These are phyloP conservation scores for Zangia roseola DNA, from an alignment of 768 basidiomycete genomes.

Conservation along the genomic window DNA sequence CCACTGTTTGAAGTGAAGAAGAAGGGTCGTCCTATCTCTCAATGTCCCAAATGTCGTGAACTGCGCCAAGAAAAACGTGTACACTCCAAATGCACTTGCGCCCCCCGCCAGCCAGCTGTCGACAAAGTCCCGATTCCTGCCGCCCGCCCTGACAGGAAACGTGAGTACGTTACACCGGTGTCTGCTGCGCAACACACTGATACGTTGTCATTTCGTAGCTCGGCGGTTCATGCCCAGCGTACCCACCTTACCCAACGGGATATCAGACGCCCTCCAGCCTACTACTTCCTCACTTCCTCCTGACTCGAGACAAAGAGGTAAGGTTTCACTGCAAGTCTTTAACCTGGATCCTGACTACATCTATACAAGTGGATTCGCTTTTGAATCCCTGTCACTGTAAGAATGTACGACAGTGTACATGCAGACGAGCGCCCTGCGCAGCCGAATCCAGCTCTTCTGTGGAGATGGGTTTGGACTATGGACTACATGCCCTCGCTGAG, in stretches of 20 bases:
- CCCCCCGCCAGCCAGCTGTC: constrained; percentile 34
- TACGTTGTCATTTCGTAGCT: constrained; percentile 38
- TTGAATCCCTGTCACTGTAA: constrained; percentile 66
- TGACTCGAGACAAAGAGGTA: constrained; percentile 53
- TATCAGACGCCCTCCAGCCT: constrained; percentile 50
- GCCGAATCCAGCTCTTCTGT: constrained; percentile 2
- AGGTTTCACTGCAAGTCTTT: background rate
- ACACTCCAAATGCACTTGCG: constrained; percentile 81
- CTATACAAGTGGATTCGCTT: constrained; percentile 51
- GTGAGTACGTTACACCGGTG: constrained; percentile 17
- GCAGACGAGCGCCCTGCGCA: constrained; percentile 25
- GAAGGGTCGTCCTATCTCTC: constrained; percentile 89
- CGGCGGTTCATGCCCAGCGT: constrained; percentile 68
- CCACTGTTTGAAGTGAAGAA: constrained; percentile 93
- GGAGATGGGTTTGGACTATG: constrained; percentile 8
- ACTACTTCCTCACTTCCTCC: constrained; percentile 31
- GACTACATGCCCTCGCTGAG: constrained; percentile 38
- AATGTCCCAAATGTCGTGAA: constrained; percentile 83
- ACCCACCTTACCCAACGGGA: constrained; percentile 72
- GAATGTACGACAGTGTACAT: constrained; percentile 54
- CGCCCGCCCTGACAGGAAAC: constrained; percentile 32
- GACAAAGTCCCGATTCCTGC: constrained; percentile 35
- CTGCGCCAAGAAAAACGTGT: constrained; percentile 76
- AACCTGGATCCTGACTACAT: background rate
- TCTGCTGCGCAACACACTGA: constrained; percentile 15